Evolutionary conservation across 1,139 yeast species (phyloP).

Genomic region (Magnusiomyces starmeri): DNA sequence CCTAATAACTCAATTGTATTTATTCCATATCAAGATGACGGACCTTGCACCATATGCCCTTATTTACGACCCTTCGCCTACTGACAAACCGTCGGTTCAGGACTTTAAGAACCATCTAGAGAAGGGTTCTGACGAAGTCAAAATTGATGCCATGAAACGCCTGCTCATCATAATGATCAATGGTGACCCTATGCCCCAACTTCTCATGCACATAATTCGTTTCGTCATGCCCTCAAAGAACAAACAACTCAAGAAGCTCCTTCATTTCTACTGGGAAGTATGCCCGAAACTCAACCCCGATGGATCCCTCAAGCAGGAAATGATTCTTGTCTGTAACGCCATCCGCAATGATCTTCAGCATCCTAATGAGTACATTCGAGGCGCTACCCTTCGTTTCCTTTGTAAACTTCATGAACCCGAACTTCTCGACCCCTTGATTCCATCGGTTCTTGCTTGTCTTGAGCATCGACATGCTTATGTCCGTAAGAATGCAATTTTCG

Average conservation of each 20-base stretch:
- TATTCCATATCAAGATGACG: too few relatives aligned
- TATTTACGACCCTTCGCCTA: conserved; percentile 35
- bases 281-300: conserved; percentile 84
- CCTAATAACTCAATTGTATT: neutral
- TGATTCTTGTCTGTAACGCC: conserved; percentile 97
- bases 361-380: conserved; percentile 95
- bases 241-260: conserved; percentile 83
- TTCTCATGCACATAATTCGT: conserved; percentile 93
- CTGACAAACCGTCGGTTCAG: conserved; percentile 61
- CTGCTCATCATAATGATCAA: conserved; percentile 81
- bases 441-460: conserved; percentile 82
- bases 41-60: conserved; percentile 33
- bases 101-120: conserved; percentile 79
- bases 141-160: conserved; percentile 84
- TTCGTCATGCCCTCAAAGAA: conserved; percentile 94
- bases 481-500: conserved; percentile 92
- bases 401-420: conserved; percentile 90
- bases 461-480: conserved; percentile 98
- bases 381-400: conserved; percentile 86
- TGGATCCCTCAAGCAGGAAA: conserved; percentile 94
- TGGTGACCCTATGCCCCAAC: conserved; percentile 91
- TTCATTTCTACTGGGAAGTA: conserved; percentile 97
- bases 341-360: conserved; percentile 96
- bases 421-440: conserved; percentile 89
- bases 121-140: conserved; percentile 82